Evolutionary conservation across 768 basidiomycete species (phyloP).

Genomic region (Phylloporus arenicola): DNA sequence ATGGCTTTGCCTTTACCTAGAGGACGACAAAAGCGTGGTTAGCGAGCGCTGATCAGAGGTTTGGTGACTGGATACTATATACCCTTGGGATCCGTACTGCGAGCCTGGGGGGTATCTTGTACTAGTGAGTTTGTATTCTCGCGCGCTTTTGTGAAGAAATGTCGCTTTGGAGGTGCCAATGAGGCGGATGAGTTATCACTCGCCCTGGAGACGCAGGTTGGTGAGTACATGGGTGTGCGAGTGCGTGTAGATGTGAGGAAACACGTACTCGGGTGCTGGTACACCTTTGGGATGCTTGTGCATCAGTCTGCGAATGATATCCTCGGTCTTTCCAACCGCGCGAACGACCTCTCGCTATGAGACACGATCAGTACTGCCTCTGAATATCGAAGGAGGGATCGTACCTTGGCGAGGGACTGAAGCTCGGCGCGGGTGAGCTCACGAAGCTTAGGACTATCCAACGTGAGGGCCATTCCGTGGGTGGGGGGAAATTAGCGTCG

Average conservation of each 20-base stretch:
- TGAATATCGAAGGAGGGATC: neutral
- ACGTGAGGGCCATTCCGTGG: neutral
- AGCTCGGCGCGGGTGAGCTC: conserved; percentile 17
- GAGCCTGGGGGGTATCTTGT: neutral
- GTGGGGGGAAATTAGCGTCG: neutral
- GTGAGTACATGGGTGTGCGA: neutral
- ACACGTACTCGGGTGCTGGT: conserved; percentile 12
- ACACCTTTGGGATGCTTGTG: conserved; percentile 26
- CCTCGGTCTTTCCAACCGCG: conserved; percentile 26
- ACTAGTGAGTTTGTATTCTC: neutral
- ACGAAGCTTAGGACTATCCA: conserved; percentile 19
- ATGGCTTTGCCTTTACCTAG: conserved; percentile 5
- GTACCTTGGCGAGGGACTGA: conserved; percentile 24
- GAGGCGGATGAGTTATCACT: conserved; percentile 2
- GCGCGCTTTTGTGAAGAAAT: neutral
- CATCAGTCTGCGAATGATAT: conserved; percentile 23
- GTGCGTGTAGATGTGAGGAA: neutral
- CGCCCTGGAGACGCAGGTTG: neutral
- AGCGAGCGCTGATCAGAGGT: neutral
- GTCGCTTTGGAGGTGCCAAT: neutral
- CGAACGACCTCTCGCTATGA: conserved; percentile 22
- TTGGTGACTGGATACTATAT: neutral
- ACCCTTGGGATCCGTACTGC: conserved; percentile 6
- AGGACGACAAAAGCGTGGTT: neutral
- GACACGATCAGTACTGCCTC: neutral